These are phyloP conservation scores for Populus hybrid DNA, from an alignment of 441 rosid species.

Conservation along the genomic window DNA sequence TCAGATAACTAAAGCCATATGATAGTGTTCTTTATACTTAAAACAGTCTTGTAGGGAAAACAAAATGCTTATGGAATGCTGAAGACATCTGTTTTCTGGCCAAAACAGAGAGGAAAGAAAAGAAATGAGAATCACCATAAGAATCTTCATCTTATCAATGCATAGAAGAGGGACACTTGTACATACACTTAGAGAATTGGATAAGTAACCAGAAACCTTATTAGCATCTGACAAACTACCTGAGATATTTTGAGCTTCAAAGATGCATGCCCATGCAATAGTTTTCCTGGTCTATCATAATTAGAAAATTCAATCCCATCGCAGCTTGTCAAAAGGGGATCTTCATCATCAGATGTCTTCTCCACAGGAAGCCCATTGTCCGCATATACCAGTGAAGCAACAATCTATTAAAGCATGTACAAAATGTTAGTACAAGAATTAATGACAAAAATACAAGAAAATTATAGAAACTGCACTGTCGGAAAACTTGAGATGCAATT, in stretches of 20 bases:
- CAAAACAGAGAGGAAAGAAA: background rate
- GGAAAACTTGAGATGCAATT: slow-evolving; percentile 8
- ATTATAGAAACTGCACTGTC: background rate
- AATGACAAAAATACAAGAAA: slow-evolving; percentile 10
- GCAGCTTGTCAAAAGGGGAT: slow-evolving; percentile 58
- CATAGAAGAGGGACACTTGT: background rate
- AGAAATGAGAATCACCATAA: background rate
- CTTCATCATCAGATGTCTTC: slow-evolving; percentile 57
- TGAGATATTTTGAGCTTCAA: slow-evolving; percentile 76
- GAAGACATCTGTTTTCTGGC: background rate
- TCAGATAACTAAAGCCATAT: background rate
- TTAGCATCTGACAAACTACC: slow-evolving; percentile 33
- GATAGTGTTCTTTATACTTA: background rate
- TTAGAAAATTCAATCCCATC: slow-evolving; percentile 71
- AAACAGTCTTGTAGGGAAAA: background rate
- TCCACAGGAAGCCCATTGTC: slow-evolving; percentile 55
- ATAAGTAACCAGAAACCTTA: slow-evolving; percentile 8
- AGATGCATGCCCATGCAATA: slow-evolving; percentile 59
- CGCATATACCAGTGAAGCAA: slow-evolving; percentile 66
- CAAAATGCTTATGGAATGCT: background rate
- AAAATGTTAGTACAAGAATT: slow-evolving; percentile 8
- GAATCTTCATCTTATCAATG: background rate
- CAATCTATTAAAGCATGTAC: slow-evolving; percentile 34
- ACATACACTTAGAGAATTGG: background rate
- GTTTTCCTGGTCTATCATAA: slow-evolving; percentile 48